Evolutionary conservation across 1,284 basidiomycete genomes (phyloP), one percentile per base, ranked within the genome.

Genomic region (Fistulina hepatica): DNA sequence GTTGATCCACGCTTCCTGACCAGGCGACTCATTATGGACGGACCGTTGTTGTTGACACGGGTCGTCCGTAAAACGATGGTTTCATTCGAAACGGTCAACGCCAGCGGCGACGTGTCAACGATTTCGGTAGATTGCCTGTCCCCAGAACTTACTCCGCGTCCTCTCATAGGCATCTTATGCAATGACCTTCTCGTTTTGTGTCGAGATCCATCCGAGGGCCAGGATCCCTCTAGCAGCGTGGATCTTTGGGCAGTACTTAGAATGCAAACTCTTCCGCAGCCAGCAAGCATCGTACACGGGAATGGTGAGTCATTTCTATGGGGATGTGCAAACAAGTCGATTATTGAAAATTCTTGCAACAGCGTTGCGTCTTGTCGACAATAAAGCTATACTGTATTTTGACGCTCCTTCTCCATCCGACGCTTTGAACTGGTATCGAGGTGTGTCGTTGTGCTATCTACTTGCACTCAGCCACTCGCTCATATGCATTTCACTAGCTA

Each of bases 211-310:
- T 76, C 79, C 17, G 76, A 80, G 36, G 81, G 82, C 30, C 69
- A 71, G 47, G 89, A 90, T 47, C 76, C 73, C 27, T 64, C 68
- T 34, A 77, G 74, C 10, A 59, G 55, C 15, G 88, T 95, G 23
- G 90, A 95, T 54, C 67, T 95, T 15, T 95, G 89, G 81, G 89
- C 88, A 27, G 92, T 95, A 28, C 63, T 95, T 42, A 71, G 92
- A 34, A 89, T 97, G 85, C 86, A 88, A 57, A 92, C 84, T 1
- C 59, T 86, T 41, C 79, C 81, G 21, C 86, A 86, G 54, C 89
- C 85, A 5, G 89, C 86, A n/a, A 89, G 82, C 48, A 85, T 93
- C 39, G 81, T 89, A 21, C 78, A 86, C 53, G 83, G 82, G 34
- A 90, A 83, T 55, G 76, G 83, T 88, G 48, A 53, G 76, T 16